Evolutionary conservation across 2,329 filamentous ascomycete species (phyloP), one percentile per base, ranked within the genome.

Genomic region (Westerdykella ornata): DNA sequence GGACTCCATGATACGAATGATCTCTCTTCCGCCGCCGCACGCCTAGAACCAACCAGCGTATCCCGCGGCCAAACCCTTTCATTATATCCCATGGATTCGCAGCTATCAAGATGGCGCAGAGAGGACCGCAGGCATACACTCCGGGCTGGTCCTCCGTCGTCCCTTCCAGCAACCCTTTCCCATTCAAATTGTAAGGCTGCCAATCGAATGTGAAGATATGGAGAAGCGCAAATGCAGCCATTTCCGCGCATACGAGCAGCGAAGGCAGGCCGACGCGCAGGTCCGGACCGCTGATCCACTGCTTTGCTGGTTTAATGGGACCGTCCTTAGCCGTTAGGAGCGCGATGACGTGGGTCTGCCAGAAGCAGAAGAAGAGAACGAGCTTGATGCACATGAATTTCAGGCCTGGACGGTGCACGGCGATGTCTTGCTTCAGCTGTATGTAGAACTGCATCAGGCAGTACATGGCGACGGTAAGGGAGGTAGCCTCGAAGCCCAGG

Each of bases 291-390:
- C 79, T 78, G 11, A 94, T 66, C 16, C n/a, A 14, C 26, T 75
- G 73, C 1, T 72, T 63, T 33, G 74, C 82, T 1, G 84, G 63
- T 46, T 81, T 76, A 37, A 92, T 71, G 13, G 81, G 73, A 4
- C 84, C 74, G 4, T 75, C 73, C 0, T 78, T 78, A 63, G 74
- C 67, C 14, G 76, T 76, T 15, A 84, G 68, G 44, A 83, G 72
- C 15, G 74, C 79, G 49, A 85, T 80, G 38, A 80, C 52, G 54
- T 75, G 52, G 26, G 48, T 59, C 59, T 95, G 88, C 88, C 88
- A 94, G 66, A 94, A 94, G 28, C 83, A 88, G 52, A 95, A 75
- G 72, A 94, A 94, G 57, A 94, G 88, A 58, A 94, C 87, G 19
- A 94, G 75, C 67, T 94, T 94, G 68, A 95, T 92, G 56, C 86